These are phyloP conservation scores for Priceomyces castillae DNA, from an alignment of 805 yeast genomes.

Conservation along the genomic window DNA sequence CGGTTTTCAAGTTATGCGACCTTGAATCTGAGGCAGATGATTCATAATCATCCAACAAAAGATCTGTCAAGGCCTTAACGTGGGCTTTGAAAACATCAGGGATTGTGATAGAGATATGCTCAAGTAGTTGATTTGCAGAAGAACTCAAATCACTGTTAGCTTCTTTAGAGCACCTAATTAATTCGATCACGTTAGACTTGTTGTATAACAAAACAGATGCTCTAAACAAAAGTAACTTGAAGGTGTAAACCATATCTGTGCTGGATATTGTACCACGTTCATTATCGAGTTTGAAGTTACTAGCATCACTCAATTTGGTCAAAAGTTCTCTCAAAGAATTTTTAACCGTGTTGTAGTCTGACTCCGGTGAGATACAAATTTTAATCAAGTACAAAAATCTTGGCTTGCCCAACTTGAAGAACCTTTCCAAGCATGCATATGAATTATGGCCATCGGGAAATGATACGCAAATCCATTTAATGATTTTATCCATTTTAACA, in stretches of 20 bases:
- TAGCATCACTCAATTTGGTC: conserved; percentile 51
- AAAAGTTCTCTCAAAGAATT: conserved; percentile 65
- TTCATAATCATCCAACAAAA: conserved; percentile 25
- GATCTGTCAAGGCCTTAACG: conserved; percentile 45
- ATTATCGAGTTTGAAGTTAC: conserved; percentile 38
- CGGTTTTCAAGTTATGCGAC: conserved; percentile 52
- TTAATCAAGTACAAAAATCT: conserved; percentile 57
- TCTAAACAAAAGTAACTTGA: conserved; percentile 61
- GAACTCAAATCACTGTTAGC: conserved; percentile 22
- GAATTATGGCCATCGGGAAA: conserved; percentile 55
- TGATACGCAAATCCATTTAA: conserved; percentile 58
- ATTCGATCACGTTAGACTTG: conserved; percentile 55
- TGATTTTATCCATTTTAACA: conserved; percentile 49
- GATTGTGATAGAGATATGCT: conserved; percentile 53
- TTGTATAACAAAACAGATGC: conserved; percentile 62
- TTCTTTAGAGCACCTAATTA: conserved; percentile 48
- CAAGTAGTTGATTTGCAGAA: conserved; percentile 53
- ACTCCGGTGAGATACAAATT: conserved; percentile 52
- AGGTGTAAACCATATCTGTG: conserved; percentile 48
- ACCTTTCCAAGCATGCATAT: conserved; percentile 48
- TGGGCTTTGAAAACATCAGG: conserved; percentile 69
- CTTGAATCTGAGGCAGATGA: conserved; percentile 14
- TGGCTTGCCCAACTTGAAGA: conserved; percentile 55
- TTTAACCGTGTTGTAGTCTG: conserved; percentile 57
- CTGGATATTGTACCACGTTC: conserved; percentile 36